Evolutionary conservation across 805 yeast species (phyloP).

Genomic region (Yamadazyma sp.): DNA sequence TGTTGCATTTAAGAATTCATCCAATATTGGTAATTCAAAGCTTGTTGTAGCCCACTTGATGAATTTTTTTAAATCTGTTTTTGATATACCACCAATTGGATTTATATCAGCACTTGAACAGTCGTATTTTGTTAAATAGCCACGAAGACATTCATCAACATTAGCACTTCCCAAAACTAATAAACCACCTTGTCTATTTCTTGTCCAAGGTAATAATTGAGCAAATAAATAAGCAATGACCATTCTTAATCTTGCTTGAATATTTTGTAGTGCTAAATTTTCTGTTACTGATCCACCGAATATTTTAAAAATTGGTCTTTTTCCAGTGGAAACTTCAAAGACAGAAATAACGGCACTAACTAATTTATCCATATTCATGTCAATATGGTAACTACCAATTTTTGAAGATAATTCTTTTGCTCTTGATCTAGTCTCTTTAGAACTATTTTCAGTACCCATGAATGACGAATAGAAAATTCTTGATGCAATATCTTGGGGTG

Average conservation of each 20-base stretch:
- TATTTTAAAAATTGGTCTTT: constrained; percentile 80
- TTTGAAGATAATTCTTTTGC: constrained; percentile 71
- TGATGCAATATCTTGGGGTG: constrained; percentile 73
- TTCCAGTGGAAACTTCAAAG: constrained; percentile 88
- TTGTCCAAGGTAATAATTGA: constrained; percentile 90
- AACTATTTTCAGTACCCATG: constrained; percentile 96
- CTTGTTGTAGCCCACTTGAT: constrained; percentile 71
- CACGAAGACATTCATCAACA: constrained; percentile 94
- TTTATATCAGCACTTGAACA: constrained; percentile 96
- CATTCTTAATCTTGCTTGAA: constrained; percentile 96
- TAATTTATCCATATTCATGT: constrained; percentile 84
- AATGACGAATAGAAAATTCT: constrained; percentile 83
- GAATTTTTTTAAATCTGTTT: constrained; percentile 84
- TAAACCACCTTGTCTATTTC: constrained; percentile 73
- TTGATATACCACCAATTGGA: constrained; percentile 98
- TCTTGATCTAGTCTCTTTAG: constrained; percentile 78
- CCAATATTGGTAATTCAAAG: constrained; percentile 74
- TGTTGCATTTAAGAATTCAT: constrained; percentile 80
- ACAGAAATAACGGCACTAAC: constrained; percentile 71
- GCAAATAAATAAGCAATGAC: constrained; percentile 92
- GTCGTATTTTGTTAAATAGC: constrained; percentile 94
- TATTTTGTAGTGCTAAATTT: constrained; percentile 91
- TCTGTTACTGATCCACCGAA: constrained; percentile 93
- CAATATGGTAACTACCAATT: constrained; percentile 87
- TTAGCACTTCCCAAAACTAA: constrained; percentile 94